Evolutionary conservation across 768 basidiomycete genomes (phyloP), one percentile per base, ranked within the genome.

Genomic region (Tylopilus cervinicoccineus): DNA sequence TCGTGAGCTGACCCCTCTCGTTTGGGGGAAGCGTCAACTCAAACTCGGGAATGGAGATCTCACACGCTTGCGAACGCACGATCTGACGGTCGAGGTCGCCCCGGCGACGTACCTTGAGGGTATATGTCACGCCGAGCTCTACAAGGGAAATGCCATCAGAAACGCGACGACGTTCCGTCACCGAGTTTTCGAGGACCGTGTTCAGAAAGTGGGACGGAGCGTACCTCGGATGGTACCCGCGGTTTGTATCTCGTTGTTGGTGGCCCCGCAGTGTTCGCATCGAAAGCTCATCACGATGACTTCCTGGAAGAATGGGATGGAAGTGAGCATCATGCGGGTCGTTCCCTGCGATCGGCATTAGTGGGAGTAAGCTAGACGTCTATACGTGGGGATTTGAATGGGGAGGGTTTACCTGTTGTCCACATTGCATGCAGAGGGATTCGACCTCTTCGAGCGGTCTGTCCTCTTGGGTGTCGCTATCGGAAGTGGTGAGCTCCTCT

Each of bases 281-380:
- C 86, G 79, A 73, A 99, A 99, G 32, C 92, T 94, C 83, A 95
- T 93, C 51, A 98, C 81, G 54, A 99, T 88, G 43, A 98, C 84
- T 66, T 99, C 91, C 38, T 81, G 76, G 74, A 98, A 98, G 74
- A 84, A 98, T 0, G 96, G 96, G 41, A 99, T 99, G 3, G 84
- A 83, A 0, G 94, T 97, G 41, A 99, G 73, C 58, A 99, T 79
- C 58, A 99, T 69, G 36, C 93, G 75, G 1, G 96, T 99, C 12
- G 75, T 72, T 27, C 95, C 95, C 93, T 97, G 75, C 57, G 67
- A 52, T 65, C 59, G 53, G 43, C 20, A n/a, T 46, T 34, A 53
- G 47, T 13, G 27, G 26, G 26, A 16, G 31, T 45, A 47, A 39
- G 27, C 24, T 6, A 28, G 29, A 41, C 1, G 22, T 27, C 2